Evolutionary conservation across 2,329 filamentous ascomycete genomes (phyloP).

Genomic region (Epichloe sylvatica): DNA sequence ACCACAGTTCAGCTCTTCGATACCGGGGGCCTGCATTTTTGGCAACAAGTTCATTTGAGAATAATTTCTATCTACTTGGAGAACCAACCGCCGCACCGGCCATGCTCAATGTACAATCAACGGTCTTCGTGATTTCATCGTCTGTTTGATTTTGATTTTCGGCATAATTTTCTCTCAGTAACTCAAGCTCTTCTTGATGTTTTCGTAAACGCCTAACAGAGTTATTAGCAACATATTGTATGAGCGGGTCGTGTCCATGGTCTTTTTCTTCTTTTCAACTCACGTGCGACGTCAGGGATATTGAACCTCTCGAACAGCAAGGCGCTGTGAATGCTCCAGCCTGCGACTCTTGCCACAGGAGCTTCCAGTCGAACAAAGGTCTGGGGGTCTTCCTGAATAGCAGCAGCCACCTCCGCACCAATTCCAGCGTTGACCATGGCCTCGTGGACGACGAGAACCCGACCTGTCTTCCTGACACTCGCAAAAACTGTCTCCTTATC

Average conservation of each 20-base stretch:
- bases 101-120: constrained; percentile 3
- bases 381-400: constrained; percentile 62
- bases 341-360: constrained; percentile 69
- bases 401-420: constrained; percentile 77
- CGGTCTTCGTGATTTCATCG: background rate
- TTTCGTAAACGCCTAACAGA: constrained; percentile 53
- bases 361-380: constrained; percentile 77
- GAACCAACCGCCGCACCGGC: background rate
- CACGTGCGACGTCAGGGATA: constrained; percentile 74
- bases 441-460: constrained; percentile 81
- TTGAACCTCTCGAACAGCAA: constrained; percentile 69
- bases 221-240: background rate
- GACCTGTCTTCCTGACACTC: constrained; percentile 76
- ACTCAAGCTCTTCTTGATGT: constrained; percentile 50
- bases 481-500: constrained; percentile 66
- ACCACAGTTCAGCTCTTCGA: no score
- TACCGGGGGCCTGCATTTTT: no score
- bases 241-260: background rate
- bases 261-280: constrained; percentile 27
- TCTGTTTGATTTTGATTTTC: background rate
- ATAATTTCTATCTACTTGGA: background rate
- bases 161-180: constrained; percentile 30
- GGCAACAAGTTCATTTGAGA: background rate
- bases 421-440: constrained; percentile 83
- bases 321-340: constrained; percentile 78